Base-by-base conservation (phyloP, 2,329 filamentous ascomycete species). In the Xylariales sp. region DNA sequence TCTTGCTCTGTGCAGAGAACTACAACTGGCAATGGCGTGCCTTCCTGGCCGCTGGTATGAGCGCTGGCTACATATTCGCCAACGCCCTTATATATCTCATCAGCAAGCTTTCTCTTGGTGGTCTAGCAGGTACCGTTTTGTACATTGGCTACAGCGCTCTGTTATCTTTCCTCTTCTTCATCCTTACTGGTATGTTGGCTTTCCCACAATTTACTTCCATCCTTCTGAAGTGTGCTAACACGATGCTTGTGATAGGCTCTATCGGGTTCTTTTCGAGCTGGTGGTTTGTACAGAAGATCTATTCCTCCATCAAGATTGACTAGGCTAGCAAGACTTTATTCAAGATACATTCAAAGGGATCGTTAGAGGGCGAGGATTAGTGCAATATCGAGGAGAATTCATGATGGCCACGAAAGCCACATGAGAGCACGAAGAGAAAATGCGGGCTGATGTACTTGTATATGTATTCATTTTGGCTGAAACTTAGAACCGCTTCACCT, bases 21-120 rank as follows among this genome's bases (percentile, higher is more conserved):
- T 98, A 98, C 66, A 86, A 95, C 61, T 98, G 93, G 93, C 93
- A 97, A 54, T 98, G 93, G 93, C 81, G 93, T 37, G 83, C 89
- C 5, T 98, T 98, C 69, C 76, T 88, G 42, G 91, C 88, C 3
- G 89, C 89, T 1, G 93, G 93, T 41, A 91, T 89, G 56, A 94
- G 85, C 37, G 90, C 90, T 2, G 78, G 78, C 12, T 98, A 97
- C 59, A 89, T 98, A 31, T 97, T 97, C 62, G 67, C 85, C 27
- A 94, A 95, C 61, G 90, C 89, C 37, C 65, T 98, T 50, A 73
- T 96, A 37, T 97, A 96, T 66, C 93, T 93, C 77, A 68, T 89
- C 24, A 90, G 86, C 53, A 89, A 91, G 60, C 72, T 97, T 42
- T 89, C 84, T 52, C 83, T 97, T 47, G 83, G 85, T 40, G 87